Base-by-base conservation (phyloP, 2,329 filamentous ascomycete genomes). In the Arthrobotrys conoides region DNA sequence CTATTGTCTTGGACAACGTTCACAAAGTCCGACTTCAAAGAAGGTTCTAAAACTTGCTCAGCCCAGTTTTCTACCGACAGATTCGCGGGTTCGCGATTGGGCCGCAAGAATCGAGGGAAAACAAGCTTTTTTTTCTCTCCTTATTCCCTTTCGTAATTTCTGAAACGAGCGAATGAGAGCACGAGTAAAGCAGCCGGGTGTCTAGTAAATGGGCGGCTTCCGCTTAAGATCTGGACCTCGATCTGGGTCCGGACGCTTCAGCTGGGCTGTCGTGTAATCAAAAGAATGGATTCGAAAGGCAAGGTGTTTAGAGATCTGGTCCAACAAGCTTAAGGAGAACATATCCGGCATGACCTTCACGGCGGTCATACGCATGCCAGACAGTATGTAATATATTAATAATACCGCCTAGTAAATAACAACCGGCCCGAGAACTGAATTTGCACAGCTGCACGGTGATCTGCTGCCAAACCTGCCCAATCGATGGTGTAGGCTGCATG, bases 21-120 rank as follows among this genome's bases (percentile, higher is more conserved):
- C 53, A 55, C 41, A 48, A 22, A 20, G 20, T 53, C 57, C 41
- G 46, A 63, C 33, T 64, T 48, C 22, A 61, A 71, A 71, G 61
- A 77, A 68, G 53, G 67, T 71, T 77, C 46, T 71, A 70, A 77
- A 77, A 71, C 73, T 71, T 53, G 73, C 67, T 68, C 73, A 67
- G 67, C 65, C 53, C 20, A 65, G 57, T 36, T 51, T 30, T 20
- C 59, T 48, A 48, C 51, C 22, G 33, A 63, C 41, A 66, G 27
- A 41, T 77, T 63, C 36, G 63, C 49, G 73, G 18, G 30, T 77
- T 63, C 24, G 63, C 38, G 36, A 18, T 55, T 20, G 55, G 46
- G 36, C 24, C 41, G 59, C 48, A 44, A 18, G 49, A 71, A 71
- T 63, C 61, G 30, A 71, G 51, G 55, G 59, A 16, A 18, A 77